Evolutionary conservation across 2,329 filamentous ascomycete species (phyloP).

Genomic region (Venturiaceae sp.): DNA sequence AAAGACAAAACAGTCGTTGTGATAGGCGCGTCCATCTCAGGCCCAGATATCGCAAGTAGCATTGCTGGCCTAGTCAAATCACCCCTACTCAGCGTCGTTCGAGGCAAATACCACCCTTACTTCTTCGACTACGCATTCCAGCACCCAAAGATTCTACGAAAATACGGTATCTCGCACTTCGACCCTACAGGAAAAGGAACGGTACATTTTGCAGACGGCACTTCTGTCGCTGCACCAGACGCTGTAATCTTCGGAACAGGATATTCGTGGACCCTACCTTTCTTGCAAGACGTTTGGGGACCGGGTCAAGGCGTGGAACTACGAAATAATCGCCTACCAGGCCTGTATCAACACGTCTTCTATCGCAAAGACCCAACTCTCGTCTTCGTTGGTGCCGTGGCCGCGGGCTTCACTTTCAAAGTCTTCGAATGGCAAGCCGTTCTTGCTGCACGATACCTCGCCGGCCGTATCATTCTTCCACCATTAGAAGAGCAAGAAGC

Average conservation of each 20-base stretch:
- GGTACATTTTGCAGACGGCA: constrained; percentile 59
- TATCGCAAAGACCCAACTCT: constrained; percentile 45
- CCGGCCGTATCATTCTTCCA: constrained; percentile 44
- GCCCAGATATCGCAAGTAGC: constrained; percentile 64
- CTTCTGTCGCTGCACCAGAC: constrained; percentile 25
- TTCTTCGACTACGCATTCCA: constrained; percentile 51
- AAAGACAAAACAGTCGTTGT: constrained; percentile 61
- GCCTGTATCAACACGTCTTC: constrained; percentile 49
- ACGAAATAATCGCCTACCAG: constrained; percentile 45
- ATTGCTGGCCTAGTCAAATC: constrained; percentile 36
- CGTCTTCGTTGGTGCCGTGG: constrained; percentile 49
- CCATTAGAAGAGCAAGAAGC: constrained; percentile 34
- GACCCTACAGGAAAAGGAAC: constrained; percentile 35
- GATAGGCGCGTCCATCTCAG: constrained; percentile 76
- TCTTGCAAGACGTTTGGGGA: constrained; percentile 37
- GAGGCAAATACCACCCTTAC: constrained; percentile 41
- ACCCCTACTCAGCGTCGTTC: constrained; percentile 44
- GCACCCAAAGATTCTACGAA: constrained; percentile 42
- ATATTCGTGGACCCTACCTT: constrained; percentile 33
- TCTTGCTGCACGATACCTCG: constrained; percentile 47
- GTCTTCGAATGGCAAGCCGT: constrained; percentile 62
- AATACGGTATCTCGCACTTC: constrained; percentile 41
- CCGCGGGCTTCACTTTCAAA: constrained; percentile 54
- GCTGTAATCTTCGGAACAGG: constrained; percentile 22
- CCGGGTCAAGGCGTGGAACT: constrained; percentile 17